Base-by-base conservation (phyloP, 179 eudicot species). In the Beta macrorhiza region DNA sequence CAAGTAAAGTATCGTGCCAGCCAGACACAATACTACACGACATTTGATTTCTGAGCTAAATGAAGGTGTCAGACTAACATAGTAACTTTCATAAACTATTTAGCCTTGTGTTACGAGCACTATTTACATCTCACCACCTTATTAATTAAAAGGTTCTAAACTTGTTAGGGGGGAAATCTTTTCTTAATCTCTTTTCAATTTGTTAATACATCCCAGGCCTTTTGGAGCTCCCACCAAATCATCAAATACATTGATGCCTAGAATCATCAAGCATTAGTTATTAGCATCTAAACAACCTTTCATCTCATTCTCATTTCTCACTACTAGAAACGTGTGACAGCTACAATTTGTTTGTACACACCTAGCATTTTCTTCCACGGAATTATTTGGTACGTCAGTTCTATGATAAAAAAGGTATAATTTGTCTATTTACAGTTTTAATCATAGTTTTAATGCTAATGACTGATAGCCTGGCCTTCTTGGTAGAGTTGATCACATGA, bases 261-360 rank as follows among this genome's bases (percentile, higher is more conserved):
- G 47, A 57, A 67, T 64, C 16, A 19, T 51, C 53, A 51, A 16
- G 52, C 73, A 44, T 15, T 69, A 9, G 42, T 64, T 32, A 32
- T 25, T 25, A 25, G 69, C 69, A 47, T 52, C 62, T 5, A 62
- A 47, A 47, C 37, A 80, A 77, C 14, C 70, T 51, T 72, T 19
- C 25, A 79, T 25, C 25, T 25, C 25, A 25, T 25, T 25, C 25
- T 25, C 25, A 25, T 25, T 25, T 71, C 42, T 62, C 62, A 55
- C 49, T 13, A 58, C 45, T 64, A 17, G 2, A 47, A 80, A 80
- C 83, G 69, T 80, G 83, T 5, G 71, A 64, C 83, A 74, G 83
- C 83, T 65, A 44, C 73, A 32, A 44, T 37, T 74, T 63, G 74
- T 74, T 42, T 67, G 64, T 64, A 51, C 72, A 73, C 51, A 55